Evolutionary conservation across 2,329 filamentous ascomycete genomes (phyloP), one percentile per base, ranked within the genome.

Genomic region (Hypoxylon rubiginosum): DNA sequence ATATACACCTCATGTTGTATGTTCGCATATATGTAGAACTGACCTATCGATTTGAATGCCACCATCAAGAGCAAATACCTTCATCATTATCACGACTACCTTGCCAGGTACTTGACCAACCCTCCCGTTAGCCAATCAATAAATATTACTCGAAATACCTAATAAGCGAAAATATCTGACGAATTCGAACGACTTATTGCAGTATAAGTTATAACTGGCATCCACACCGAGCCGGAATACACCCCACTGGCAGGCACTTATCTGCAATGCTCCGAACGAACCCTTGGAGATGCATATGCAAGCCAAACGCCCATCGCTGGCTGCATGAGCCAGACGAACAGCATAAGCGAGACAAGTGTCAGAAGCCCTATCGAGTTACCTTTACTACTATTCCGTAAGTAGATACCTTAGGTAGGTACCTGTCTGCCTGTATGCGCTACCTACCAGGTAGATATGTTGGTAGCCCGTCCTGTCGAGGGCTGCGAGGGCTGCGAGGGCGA

Each of bases 301-400:
- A 50, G 67, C 64, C 67, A 69, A 64, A 59, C 57, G 43, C 30
- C 54, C 60, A 63, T 56, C 55, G 60, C 57, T 64, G 63, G 60
- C 57, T 64, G 63, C 67, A 69, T 64, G 64, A 53, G 52, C 61
- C 36, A 67, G 64, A 70, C 62, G 67, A 70, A 70, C 62, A 63
- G 67, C 67, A 70, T 68, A 70, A 70, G 67, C 67, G 67, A 68
- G 64, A 70, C 67, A 69, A 64, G 67, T 69, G 67, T 69, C 58
- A 62, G 59, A 51, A 64, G 67, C 67, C 67, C 64, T 69, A 67
- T 69, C 64, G 67, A 69, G 61, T 64, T 32, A 41, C 58, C 11
- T 26, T 10, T 11, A 30, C 28, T 30, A n/a, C n/a, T n/a, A n/a
- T n/a, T n/a, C n/a, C n/a, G n/a, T n/a, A n/a, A n/a, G n/a, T n/a